Evolutionary conservation across 345 rosid genomes (phyloP).

Genomic region (Camelina laxa): DNA sequence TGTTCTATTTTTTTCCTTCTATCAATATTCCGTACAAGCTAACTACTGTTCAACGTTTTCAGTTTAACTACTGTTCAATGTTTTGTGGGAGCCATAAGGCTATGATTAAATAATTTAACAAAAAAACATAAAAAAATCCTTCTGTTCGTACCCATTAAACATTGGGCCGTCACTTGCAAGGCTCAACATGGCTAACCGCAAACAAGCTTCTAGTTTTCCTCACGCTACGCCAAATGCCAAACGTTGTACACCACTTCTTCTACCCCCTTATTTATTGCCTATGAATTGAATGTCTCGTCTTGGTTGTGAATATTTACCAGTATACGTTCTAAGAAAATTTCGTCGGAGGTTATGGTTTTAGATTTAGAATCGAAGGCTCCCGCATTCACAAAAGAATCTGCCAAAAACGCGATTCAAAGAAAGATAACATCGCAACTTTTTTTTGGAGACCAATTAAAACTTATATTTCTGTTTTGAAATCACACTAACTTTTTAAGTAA

Average conservation of each 20-base stretch:
- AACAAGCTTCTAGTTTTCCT: not conserved
- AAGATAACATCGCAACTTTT: not conserved
- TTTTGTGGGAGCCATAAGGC: not conserved
- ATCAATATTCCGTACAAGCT: not conserved
- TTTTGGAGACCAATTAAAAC: too few relatives aligned
- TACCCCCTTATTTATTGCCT: not conserved
- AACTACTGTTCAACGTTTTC: slow-evolving; percentile 21
- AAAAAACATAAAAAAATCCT: not conserved
- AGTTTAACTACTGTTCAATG: not conserved
- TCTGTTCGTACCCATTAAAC: not conserved
- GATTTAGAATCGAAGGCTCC: not conserved
- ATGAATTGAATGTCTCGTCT: not conserved
- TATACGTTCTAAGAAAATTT: not conserved
- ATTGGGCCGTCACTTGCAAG: not conserved
- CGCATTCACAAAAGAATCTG: not conserved
- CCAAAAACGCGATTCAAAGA: not conserved
- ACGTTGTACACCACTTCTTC: not conserved
- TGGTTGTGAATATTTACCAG: not conserved
- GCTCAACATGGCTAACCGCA: slow-evolving; percentile 15
- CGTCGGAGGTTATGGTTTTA: not conserved
- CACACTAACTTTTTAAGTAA: too few relatives aligned
- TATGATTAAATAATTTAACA: not conserved
- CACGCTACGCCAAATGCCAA: not conserved
- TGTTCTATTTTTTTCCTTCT: not conserved
- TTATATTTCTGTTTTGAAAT: not conserved